Conservation (phyloP, 768 basidiomycete species). For the Solioccasus polychromus region DNA sequence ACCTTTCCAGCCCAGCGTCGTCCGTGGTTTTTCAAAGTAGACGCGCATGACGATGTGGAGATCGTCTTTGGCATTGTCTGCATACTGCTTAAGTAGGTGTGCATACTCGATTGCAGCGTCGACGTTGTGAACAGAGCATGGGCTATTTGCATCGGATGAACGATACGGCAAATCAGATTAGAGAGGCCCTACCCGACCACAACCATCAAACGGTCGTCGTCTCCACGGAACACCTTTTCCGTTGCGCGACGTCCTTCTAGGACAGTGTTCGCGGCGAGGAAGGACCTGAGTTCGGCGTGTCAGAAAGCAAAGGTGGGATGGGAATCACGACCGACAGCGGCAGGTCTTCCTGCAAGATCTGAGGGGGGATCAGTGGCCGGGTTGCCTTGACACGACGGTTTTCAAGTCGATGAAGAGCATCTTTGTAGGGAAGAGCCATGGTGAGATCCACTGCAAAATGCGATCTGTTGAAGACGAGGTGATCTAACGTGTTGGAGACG, state of each 20-base stretch:
- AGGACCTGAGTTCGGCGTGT: slow-evolving; percentile 46
- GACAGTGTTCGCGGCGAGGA: slow-evolving; percentile 83
- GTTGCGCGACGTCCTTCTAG: slow-evolving; percentile 77
- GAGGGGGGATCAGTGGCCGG: slow-evolving; percentile 88
- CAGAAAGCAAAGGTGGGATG: not conserved
- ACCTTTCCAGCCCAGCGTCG: slow-evolving; percentile 98
- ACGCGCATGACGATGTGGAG: slow-evolving; percentile 96
- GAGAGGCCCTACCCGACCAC: slow-evolving; percentile 69
- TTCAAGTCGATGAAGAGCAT: slow-evolving; percentile 77
- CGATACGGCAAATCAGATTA: not conserved
- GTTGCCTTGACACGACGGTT: slow-evolving; percentile 85
- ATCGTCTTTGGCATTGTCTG: slow-evolving; percentile 77
- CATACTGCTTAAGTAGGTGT: slow-evolving; percentile 71
- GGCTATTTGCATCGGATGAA: slow-evolving; percentile 41
- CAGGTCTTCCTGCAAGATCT: slow-evolving; percentile 92
- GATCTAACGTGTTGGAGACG: not conserved
- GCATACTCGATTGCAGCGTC: slow-evolving; percentile 89
- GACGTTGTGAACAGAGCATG: slow-evolving; percentile 93
- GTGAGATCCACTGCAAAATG: slow-evolving; percentile 38
- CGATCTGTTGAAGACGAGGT: slow-evolving; percentile 18
- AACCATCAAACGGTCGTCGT: slow-evolving; percentile 91
- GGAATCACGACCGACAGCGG: slow-evolving; percentile 54
- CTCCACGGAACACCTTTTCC: slow-evolving; percentile 77
- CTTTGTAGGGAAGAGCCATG: slow-evolving; percentile 74
- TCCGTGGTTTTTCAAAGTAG: slow-evolving; percentile 96